Conservation (phyloP, 768 basidiomycete species). For the Piloderma croceum region DNA sequence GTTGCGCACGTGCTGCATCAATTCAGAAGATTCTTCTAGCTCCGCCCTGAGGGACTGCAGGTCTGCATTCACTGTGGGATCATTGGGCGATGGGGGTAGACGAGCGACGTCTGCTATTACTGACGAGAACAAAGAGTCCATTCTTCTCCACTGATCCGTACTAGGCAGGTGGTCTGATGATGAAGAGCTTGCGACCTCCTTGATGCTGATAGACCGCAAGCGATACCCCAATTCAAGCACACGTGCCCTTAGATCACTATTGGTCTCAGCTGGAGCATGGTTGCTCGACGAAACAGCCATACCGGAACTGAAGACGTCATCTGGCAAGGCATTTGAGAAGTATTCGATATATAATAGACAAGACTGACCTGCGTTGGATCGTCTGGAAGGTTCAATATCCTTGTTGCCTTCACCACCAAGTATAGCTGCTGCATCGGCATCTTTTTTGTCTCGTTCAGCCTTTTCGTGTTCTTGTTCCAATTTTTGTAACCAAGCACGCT, state of each 20-base stretch:
- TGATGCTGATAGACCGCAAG: slow-evolving; percentile 56
- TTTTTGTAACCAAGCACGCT: no score
- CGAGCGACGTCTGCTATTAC: slow-evolving; percentile 41
- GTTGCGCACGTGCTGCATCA: slow-evolving; percentile 46
- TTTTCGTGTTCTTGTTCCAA: no score
- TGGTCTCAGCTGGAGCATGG: no score
- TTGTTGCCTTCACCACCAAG: no score
- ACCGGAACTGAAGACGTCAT: slow-evolving; percentile 51
- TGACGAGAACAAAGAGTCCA: slow-evolving; percentile 41
- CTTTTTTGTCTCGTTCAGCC: no score
- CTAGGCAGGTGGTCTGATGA: slow-evolving; percentile 46
- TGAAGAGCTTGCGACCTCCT: slow-evolving; percentile 43
- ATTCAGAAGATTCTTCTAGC: slow-evolving; percentile 41
- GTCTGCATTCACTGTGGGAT: slow-evolving; percentile 46
- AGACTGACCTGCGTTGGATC: slow-evolving; percentile 9
- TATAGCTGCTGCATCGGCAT: no score
- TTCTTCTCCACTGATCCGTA: slow-evolving; percentile 38
- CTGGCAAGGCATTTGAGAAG: no score
- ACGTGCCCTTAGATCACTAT: slow-evolving; percentile 44
- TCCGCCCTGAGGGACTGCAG: slow-evolving; percentile 58
- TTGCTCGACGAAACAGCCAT: no score
- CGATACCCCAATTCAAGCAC: slow-evolving; percentile 54
- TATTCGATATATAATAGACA: not conserved
- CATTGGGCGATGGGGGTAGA: slow-evolving; percentile 40
- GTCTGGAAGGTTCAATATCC: no score